phyloP scores from a whole-genome alignment of 345 rosid genomes.

The Hibiscus syriacus region DNA sequence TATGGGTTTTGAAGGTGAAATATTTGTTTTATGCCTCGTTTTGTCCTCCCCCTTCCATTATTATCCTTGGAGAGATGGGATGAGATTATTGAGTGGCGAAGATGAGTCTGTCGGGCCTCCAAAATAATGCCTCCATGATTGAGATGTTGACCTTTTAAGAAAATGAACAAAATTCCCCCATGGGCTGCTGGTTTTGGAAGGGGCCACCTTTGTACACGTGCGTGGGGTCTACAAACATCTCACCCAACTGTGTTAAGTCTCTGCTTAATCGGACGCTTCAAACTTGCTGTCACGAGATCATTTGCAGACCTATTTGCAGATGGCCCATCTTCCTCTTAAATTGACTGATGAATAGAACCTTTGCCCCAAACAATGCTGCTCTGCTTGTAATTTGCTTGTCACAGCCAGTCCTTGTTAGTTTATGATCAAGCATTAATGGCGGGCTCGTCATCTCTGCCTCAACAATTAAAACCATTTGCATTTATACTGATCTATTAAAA shows the following conservation, averaged over 20 bases:
- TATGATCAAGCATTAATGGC: neutral
- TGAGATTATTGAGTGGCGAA: conserved; percentile 15
- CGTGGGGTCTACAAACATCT: conserved; percentile 30
- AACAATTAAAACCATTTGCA: conserved; percentile 1
- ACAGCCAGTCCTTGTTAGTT: neutral
- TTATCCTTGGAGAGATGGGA: conserved; percentile 7
- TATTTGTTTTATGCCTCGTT: conserved; percentile 29
- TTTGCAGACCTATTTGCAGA: neutral
- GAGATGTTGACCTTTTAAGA: conserved; percentile 48
- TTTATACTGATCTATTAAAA: neutral
- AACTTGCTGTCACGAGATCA: neutral
- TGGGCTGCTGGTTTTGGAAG: neutral
- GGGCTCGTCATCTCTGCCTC: neutral
- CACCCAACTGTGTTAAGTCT: conserved; percentile 23
- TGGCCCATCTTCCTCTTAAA: neutral
- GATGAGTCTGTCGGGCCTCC: conserved; percentile 23
- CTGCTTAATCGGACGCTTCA: neutral
- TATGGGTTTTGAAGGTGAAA: conserved; percentile 21
- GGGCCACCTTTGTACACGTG: conserved; percentile 51
- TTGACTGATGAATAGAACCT: conserved; percentile 3
- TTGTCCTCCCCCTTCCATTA: neutral
- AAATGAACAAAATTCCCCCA: conserved; percentile 31
- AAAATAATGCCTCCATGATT: conserved; percentile 57
- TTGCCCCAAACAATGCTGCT: neutral
- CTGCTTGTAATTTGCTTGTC: neutral